Evolutionary conservation across 331 rosid species (phyloP), one percentile per base, ranked within the genome.

Genomic region (Pyrus hybrid): DNA sequence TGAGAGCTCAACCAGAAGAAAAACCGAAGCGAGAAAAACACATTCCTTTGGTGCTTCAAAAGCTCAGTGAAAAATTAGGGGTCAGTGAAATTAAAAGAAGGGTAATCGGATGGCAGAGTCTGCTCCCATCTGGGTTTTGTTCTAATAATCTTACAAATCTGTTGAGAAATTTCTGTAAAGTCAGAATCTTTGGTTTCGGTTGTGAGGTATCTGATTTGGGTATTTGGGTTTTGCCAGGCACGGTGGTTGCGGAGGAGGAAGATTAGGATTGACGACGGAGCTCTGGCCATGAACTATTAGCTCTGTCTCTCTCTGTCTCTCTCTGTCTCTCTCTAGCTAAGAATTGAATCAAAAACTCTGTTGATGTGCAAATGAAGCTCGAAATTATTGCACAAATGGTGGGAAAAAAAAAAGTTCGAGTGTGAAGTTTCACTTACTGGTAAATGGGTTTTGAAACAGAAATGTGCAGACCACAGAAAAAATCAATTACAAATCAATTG

Each of bases 81-180:
- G 71, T 90, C 83, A 1, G 76, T 64, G 76, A 93, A 86, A 80
- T 90, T 77, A 25, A 88, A 80, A 22, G 86, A 88, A 58, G 93
- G 93, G 75, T 83, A 93, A 0, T 87, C 80, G 23, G 88, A 88
- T 25, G 84, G 67, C 62, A 90, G 82, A 51, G 88, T 88, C 53
- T 82, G 78, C 80, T 93, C 95, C 96, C 93, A 93, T 71, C 86
- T 83, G 26, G 95, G 85, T 77, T 76, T 86, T 41, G 81, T 85
- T 76, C 93, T 83, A 29, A 89, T 87, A 43, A 86, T 77, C 71
- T 61, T 78, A 76, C 87, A 87, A 74, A 90, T 76, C 67, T 93
- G 85, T 73, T 58, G 80, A 56, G 85, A 81, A 4, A 84, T 43
- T 49, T 76, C 75, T 20, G 65, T 33, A 56, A 86, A 79, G 56